These are phyloP conservation scores for Posidonia oceanica DNA, from an alignment of 116 monocot species.

Conservation along the genomic window DNA sequence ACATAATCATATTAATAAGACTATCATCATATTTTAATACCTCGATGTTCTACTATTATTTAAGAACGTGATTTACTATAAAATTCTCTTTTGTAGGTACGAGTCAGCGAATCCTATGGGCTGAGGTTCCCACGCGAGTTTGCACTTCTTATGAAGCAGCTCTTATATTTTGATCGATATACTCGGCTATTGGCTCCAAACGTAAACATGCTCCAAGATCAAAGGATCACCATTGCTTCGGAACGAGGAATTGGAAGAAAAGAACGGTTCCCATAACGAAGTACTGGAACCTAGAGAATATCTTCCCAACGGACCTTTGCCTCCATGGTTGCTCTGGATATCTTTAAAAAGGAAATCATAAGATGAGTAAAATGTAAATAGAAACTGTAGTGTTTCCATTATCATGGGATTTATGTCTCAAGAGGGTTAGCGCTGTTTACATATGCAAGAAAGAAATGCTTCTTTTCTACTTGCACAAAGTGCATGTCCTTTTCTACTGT, in stretches of 20 bases:
- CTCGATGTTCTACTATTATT: no score
- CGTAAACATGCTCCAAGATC: conserved; percentile 91
- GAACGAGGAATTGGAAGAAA: conserved; percentile 28
- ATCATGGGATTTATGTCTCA: background rate
- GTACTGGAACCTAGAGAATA: background rate
- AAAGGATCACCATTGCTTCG: conserved; percentile 58
- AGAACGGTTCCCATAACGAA: background rate
- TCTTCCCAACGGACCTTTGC: background rate
- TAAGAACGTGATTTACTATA: no score
- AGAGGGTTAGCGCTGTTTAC: background rate
- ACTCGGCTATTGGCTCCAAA: conserved; percentile 75
- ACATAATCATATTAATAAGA: no score
- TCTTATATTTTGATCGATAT: conserved; percentile 91
- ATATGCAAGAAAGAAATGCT: no score
- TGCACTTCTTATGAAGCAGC: conserved; percentile 88
- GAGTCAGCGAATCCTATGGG: conserved; percentile 91
- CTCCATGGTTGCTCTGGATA: no score
- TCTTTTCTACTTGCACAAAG: no score
- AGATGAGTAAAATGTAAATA: background rate
- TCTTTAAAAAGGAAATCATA: background rate
- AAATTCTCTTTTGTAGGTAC: conserved; percentile 35
- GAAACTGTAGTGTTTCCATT: background rate
- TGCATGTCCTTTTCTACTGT: no score
- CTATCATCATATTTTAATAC: no score
- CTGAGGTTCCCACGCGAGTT: conserved; percentile 85